Conservation (phyloP, 176 grass and related monocot species). For the barley (Hordeum vulgare) region MorexV3_pseudomolecules_assembly NC_058521.1:70915968-70916467, state of each 20-base stretch:
- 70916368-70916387: slow-evolving; percentile 42
- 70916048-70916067: too few relatives aligned
- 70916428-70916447: neutral
- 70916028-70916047: too few relatives aligned
- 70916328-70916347: slow-evolving; percentile 32
- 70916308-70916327: slow-evolving; percentile 29
- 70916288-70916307: neutral
- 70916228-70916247: slow-evolving; percentile 13
- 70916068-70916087: too few relatives aligned
- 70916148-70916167: too few relatives aligned
- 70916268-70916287: slow-evolving; percentile 34
- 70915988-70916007: too few relatives aligned
- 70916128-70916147: too few relatives aligned
- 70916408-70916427: slow-evolving; percentile 1
- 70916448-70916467: too few relatives aligned
- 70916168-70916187: slow-evolving; percentile 15
- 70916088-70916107: too few relatives aligned
- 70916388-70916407: slow-evolving; percentile 17
- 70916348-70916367: slow-evolving; percentile 36
- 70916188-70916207: slow-evolving; percentile 24
- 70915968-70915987: too few relatives aligned
- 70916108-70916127: too few relatives aligned
- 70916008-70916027: too few relatives aligned
- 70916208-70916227: slow-evolving; percentile 18
- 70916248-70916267: slow-evolving; percentile 31